Base-by-base conservation (phyloP, 106 monocot genomes). In the Xerophyta viscosa region DNA sequence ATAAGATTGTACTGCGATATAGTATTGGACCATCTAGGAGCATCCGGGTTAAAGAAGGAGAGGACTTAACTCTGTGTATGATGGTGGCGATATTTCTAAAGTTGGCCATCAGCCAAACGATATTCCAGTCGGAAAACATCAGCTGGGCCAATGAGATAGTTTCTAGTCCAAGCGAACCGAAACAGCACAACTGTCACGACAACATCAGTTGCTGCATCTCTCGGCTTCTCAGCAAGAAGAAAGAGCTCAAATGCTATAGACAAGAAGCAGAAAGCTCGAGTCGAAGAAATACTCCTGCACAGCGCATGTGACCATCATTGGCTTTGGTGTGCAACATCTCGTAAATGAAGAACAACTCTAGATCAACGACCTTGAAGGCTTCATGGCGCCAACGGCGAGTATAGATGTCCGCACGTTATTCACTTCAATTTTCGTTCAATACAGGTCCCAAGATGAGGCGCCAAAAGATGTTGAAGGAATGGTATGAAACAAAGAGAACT, bases 361-460 rank as follows among this genome's bases (percentile, higher is more conserved):
- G 43, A 48, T 74, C 74, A 11, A 74, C 20, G 30, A 79, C 23
- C 37, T 56, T 50, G 43, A 65, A 71, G 0, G 71, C 71, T 19
- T 67, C 0, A 2, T 3, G 0, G 51, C n/a, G 13, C 26, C 4
- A 1, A 27, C 30, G 10, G 48, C 28, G 17, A 45, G 25, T 50
- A 78, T 64, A 54, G 59, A 72, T 23, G 46, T n/a, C 5, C 48
- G 56, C 63, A 63, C 72, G n/a, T 68, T 41, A 22, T 57, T 48
- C 10, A 33, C 73, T 62, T 13, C 64, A 57, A 2, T 68, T 43
- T 47, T 41, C 59, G 48, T 27, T 78, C 12, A 67, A 46, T 39
- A 68, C 68, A 37, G 64, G 58, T 24, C 72, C 67, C 8, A 73
- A 63, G 41, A 73, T 15, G 24, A 79, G 78, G 39, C 64, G 64